Evolutionary conservation across 2,329 filamentous ascomycete genomes (phyloP).

Genomic region (Stemphylium lycopersici): DNA sequence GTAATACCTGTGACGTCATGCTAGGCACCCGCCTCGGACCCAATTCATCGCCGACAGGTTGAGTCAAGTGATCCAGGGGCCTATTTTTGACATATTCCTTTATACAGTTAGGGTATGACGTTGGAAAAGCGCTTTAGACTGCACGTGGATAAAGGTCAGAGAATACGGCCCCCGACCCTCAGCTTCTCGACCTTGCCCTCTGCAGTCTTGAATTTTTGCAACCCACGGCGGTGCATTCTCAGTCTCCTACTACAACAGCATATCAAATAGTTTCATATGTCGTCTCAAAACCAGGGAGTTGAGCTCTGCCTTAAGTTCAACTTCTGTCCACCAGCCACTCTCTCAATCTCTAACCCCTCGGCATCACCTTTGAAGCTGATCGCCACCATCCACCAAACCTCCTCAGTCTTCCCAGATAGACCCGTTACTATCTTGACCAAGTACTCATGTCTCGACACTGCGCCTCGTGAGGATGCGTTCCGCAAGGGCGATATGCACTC

Average conservation of each 20-base stretch:
- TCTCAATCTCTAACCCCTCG: constrained; percentile 14
- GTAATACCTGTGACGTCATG: not conserved
- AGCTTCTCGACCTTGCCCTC: not conserved
- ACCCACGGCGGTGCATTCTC: constrained; percentile 1
- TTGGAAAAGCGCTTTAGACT: not conserved
- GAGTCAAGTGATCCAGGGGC: not conserved
- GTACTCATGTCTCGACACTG: constrained; percentile 18
- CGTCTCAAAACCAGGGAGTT: constrained; percentile 11
- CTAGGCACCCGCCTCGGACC: not conserved
- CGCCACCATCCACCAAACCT: constrained; percentile 14
- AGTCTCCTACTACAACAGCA: constrained; percentile 5
- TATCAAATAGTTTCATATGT: constrained; percentile 14
- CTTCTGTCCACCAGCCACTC: constrained; percentile 12
- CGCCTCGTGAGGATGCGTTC: constrained; percentile 14
- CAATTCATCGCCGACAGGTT: not conserved
- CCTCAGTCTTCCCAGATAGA: constrained; percentile 13
- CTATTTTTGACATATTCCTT: not conserved
- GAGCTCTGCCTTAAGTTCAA: constrained; percentile 14
- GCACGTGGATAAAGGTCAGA: not conserved
- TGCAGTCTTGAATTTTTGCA: not conserved
- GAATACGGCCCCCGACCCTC: not conserved
- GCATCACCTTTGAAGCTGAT: constrained; percentile 17
- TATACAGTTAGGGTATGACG: not conserved
- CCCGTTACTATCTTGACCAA: constrained; percentile 17
- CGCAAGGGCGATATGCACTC: constrained; percentile 12